These are phyloP conservation scores for Nannochloropsis gaditana DNA, from an alignment of 108 stramenopile genomes.

Conservation along the genomic window DNA sequence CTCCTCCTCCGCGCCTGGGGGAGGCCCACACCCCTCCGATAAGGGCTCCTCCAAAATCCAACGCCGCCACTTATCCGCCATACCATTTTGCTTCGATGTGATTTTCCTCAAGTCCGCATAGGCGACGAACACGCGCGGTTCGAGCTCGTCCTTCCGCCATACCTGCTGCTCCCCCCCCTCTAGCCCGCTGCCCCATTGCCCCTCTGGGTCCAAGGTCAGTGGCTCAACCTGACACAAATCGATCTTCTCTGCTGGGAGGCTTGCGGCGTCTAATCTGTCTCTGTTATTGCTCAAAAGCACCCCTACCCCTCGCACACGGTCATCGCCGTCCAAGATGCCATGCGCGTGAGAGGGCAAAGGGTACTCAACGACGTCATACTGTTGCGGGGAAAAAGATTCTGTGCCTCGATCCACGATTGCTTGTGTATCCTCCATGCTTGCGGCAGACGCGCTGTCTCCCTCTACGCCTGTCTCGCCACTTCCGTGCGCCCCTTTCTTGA, in stretches of 20 bases:
- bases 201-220: not conserved
- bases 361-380: not conserved
- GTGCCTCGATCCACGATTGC: not conserved
- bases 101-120: constrained; percentile 9
- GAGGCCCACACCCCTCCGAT: not conserved
- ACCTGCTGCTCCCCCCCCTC: not conserved
- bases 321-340: not conserved
- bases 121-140: constrained; percentile 14
- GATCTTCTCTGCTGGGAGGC: not conserved
- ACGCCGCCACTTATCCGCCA: not conserved
- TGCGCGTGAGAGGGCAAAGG: not conserved
- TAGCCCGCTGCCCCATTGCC: not conserved
- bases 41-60: not conserved
- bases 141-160: constrained; percentile 1
- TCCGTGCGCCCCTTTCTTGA: not conserved
- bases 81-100: not conserved
- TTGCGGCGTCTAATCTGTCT: not conserved
- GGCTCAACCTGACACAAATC: constrained; percentile 3
- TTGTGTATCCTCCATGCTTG: not conserved
- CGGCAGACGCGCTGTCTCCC: not conserved
- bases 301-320: not conserved
- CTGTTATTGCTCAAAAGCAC: constrained; percentile 9
- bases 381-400: not conserved
- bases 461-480: not conserved
- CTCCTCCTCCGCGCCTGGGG: constrained; percentile 2